Conservation (phyloP, 2,329 filamentous ascomycete species). For the Bipolaris cookei region DNA sequence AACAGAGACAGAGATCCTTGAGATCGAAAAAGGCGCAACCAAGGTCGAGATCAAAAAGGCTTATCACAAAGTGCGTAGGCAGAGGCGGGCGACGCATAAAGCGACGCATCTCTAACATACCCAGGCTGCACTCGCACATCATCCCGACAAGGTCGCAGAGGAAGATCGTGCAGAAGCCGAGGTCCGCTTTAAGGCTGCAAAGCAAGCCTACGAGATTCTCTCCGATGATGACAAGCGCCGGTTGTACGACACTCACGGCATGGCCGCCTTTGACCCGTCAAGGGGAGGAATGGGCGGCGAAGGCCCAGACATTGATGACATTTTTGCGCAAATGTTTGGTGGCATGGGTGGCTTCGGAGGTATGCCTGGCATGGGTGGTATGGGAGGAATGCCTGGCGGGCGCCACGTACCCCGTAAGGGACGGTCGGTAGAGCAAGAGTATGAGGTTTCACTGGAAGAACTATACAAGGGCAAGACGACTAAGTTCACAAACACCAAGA, state of each 20-base stretch:
- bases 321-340: slow-evolving; percentile 88
- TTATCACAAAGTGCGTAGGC: slow-evolving; percentile 79
- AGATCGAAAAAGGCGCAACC: slow-evolving; percentile 72
- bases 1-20: slow-evolving; percentile 72
- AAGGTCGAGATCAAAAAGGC: slow-evolving; percentile 91
- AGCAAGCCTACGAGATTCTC: slow-evolving; percentile 96
- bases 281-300: slow-evolving; percentile 67
- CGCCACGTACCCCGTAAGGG: slow-evolving; percentile 67
- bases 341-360: slow-evolving; percentile 53
- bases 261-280: slow-evolving; percentile 89
- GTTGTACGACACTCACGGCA: slow-evolving; percentile 91
- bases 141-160: slow-evolving; percentile 94
- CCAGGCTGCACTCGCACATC: slow-evolving; percentile 83
- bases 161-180: slow-evolving; percentile 85
- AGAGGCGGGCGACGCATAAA: not conserved
- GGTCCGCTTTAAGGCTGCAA: slow-evolving; percentile 88
- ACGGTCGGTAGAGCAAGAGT: slow-evolving; percentile 84
- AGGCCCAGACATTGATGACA: slow-evolving; percentile 82
- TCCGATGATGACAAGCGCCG: slow-evolving; percentile 92
- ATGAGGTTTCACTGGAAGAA: slow-evolving; percentile 90
- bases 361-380: slow-evolving; percentile 63
- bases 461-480: slow-evolving; percentile 99
- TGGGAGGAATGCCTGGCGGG: slow-evolving; percentile 59
- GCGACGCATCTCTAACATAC: slow-evolving; percentile 1
- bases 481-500: slow-evolving; percentile 94